A percentile compares a stretch with the other conserved stretches of the same genome.
phyloP scores from a whole-genome alignment of 331 rosid species.

The Acacia concinna region DNA sequence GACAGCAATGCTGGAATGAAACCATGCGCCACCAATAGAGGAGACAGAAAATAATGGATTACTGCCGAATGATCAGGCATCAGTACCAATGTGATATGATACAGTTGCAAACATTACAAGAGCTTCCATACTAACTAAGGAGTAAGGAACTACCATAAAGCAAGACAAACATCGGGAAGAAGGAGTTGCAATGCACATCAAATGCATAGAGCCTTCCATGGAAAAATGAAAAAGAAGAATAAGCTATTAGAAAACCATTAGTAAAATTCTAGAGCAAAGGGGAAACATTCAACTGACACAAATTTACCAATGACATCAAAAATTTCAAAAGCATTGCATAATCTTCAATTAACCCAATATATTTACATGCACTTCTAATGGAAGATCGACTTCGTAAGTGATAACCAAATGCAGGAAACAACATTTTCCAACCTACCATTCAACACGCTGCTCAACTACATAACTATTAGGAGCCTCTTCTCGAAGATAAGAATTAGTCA shows the following conservation, averaged over 20 bases:
- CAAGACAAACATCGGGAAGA: conserved; percentile 98
- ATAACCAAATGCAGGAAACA: conserved; percentile 19
- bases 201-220: conserved; percentile 89
- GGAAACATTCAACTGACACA: neutral
- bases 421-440: conserved; percentile 61
- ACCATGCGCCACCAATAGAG: conserved; percentile 94
- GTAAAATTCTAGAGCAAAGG: conserved; percentile 17
- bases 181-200: conserved; percentile 99
- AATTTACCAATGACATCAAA: conserved; percentile 12
- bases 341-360: conserved; percentile 8
- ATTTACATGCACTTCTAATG: conserved; percentile 17
- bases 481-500: conserved; percentile 90
- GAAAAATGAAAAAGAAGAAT: conserved; percentile 29
- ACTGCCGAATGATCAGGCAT: conserved; percentile 66
- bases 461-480: conserved; percentile 98
- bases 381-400: conserved; percentile 23
- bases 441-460: conserved; percentile 99
- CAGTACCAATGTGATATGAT: conserved; percentile 29
- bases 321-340: conserved; percentile 27
- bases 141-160: conserved; percentile 68
- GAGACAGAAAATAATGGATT: conserved; percentile 93
- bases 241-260: conserved; percentile 34
- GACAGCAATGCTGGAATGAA: conserved; percentile 88
- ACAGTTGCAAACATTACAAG: conserved; percentile 23
- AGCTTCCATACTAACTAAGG: conserved; percentile 4